Base-by-base conservation (phyloP, 306 rosid species). In the Fragaria ananassa region DNA sequence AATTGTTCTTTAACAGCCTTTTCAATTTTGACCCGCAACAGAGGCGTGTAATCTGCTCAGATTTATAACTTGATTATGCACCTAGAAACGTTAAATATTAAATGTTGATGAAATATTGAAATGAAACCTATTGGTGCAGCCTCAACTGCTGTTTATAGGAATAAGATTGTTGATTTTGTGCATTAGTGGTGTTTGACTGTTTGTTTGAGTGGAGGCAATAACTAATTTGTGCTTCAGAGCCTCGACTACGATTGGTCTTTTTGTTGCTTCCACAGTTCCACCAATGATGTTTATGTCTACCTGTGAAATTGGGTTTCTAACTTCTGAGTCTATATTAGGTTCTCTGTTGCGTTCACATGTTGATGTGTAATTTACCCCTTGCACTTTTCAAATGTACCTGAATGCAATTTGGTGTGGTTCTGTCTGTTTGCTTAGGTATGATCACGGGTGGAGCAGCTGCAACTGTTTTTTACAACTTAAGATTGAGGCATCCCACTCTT, bases 361-460 rank as follows among this genome's bases (percentile, higher is more conserved):
- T 57, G 54, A 57, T 35, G 50, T 7, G 35, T 34, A 23, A 4
- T 45, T 44, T 29, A 11, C 44, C 31, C 19, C 8, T 42, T 17
- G 45, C 56, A 15, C 78, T 18, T 29, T 34, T 34, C 37, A 2
- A 29, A 75, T 64, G 17, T 39, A 67, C 19, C 73, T 37, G 10
- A 63, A 49, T 13, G 27, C 42, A 67, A 69, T 15, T 54, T 68
- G 2, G 68, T 53, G 19, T 50, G 4, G 5, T 81, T 70, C 37
- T 4, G 3, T 81, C 8, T 68, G 58, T 74, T 71, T 78, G 63
- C 58, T 60, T 78, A 93, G 96, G 89, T 81, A 93, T 90, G 98
- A 89, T 93, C 46, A 79, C 89, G 78, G 95, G 93, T 2, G 96
- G 93, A 69, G 94, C 96, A 65, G 73, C 50, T 29, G 88, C 98